Base-by-base conservation (phyloP, 116 monocot species). In the Phalaenopsis hybrid region DNA sequence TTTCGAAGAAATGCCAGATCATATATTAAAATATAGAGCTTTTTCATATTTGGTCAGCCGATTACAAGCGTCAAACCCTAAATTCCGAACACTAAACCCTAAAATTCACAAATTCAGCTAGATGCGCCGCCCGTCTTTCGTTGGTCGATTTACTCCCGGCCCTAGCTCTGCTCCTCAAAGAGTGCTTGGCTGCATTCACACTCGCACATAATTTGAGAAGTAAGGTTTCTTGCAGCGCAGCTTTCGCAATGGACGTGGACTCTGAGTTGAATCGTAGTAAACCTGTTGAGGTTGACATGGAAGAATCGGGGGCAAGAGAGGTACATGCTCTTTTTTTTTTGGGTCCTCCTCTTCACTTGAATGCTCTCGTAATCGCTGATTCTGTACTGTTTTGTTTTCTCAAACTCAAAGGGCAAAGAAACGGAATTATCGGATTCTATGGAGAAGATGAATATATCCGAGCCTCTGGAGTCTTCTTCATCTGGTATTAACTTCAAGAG, bases 371-470 rank as follows among this genome's bases (percentile, higher is more conserved):
- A 31, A 20, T 81, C 69, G 12, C 45, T 77, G 43, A 41, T 55
- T 23, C 23, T 68, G 21, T 11, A 16, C 57, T 74, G 73, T 46
- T 74, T 81, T 61, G 31, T 6, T 61, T 75, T 79, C 81, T 51
- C 77, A 68, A 78, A 87, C 63, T 80, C 74, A 34, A 87, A 90
- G 85, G 87, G 81, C 0, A 82, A 81, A 55, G 89, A 82, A 17
- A 88, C 85, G 21, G 89, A 86, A 10, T 85, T 89, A 20, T 75
- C 88, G 15, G 84, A 92, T 46, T 88, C 90, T 0, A 90, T 93
- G 84, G 85, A 86, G 73, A 94, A 90, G 57, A 73, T 96, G 84
- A 82, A 79, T 20, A 90, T 96, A 43, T 85, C 74, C 1, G 90
- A 86, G 18, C 59, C 81, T 52, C 20, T n/a, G 44, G 77, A 15